Base-by-base conservation (phyloP, 805 yeast genomes). In the Ogataea trehalophila region DNA sequence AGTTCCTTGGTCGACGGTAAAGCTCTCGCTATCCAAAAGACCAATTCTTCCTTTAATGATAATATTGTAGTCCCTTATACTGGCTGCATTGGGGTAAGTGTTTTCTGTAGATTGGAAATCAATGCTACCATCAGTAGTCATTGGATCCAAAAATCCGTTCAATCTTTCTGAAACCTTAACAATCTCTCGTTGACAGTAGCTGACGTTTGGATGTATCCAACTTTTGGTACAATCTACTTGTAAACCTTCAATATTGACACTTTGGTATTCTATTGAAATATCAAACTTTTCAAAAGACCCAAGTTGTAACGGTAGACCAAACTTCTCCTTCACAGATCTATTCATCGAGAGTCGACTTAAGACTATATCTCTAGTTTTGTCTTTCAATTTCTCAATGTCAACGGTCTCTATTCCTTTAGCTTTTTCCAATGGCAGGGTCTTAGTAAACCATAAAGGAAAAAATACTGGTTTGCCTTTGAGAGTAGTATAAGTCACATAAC, bases 301-400 rank as follows among this genome's bases (percentile, higher is more conserved):
- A 23, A 66, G 45, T 17, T 53, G 49, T 17, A 68, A 52, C 4
- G 72, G 72, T 7, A 66, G 52, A 0, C 71, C 71, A 38, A 66
- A 55, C 17, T 45, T 48, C 22, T 52, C 43, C 37, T 58, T 59
- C n/a, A 68, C 54, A 17, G 55, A 51, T 33, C 51, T 53, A 47
- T 65, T 63, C 55, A 67, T 57, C 6, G 66, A 59, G n/a, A 68
- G 47, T 48, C 62, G 60, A 20, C 57, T 53, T 26, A 61, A 43
- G 5, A 68, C 42, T 8, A 58, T 54, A 23, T 54, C 57, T 43
- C 52, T 59, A 2, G 68, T 56, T 16, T 51, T 51, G 6, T 50
- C 48, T 33, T 60, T 51, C 26, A 68, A 48, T 44, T 56, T 51
- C 4, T 65, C 67, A 18, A 66, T 34, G 43, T 67, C 65, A 15